Conservation (phyloP, 2,329 filamentous ascomycete species). For the Curvularia verruculosa region DNA sequence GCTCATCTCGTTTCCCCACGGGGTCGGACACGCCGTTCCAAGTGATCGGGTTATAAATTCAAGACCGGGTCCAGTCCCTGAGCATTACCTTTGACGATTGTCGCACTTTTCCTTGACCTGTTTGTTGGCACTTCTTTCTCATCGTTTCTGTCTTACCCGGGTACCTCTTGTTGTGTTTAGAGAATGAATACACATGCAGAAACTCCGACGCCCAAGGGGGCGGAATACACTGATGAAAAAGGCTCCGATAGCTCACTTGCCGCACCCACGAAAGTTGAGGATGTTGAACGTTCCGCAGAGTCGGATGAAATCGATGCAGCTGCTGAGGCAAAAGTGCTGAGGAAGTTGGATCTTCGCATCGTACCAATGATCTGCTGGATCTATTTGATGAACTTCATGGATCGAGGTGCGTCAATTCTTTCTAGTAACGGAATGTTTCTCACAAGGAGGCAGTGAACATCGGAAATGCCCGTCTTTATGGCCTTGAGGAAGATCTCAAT, state of each 20-base stretch:
- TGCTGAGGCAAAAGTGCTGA: constrained; percentile 55
- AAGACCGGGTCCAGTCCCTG: constrained; percentile 12
- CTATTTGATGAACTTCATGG: constrained; percentile 55
- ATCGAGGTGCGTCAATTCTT: constrained; percentile 51
- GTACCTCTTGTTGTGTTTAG: not conserved
- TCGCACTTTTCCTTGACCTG: constrained; percentile 1
- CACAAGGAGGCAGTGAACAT: constrained; percentile 18
- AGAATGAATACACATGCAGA: constrained; percentile 9
- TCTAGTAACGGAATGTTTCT: not conserved
- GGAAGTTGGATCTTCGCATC: constrained; percentile 57
- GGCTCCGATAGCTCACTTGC: constrained; percentile 19
- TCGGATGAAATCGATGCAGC: constrained; percentile 48
- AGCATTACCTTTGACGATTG: constrained; percentile 11
- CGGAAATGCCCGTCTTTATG: constrained; percentile 52
- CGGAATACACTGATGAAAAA: constrained; percentile 20
- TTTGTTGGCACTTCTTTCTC: not conserved
- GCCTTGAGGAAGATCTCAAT: constrained; percentile 26
- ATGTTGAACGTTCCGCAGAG: constrained; percentile 17
- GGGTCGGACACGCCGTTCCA: constrained; percentile 13
- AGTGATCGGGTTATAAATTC: constrained; percentile 14
- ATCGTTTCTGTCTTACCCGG: not conserved
- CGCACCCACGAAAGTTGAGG: constrained; percentile 20
- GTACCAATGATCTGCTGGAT: constrained; percentile 62
- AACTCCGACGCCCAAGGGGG: not conserved
- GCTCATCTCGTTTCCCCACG: constrained; percentile 21